Percentiles rank a stretch among this genome's conserved stretches.
Evolutionary conservation across 768 basidiomycete genomes (phyloP).

Genomic region (Rhodosporidiobolus sp.): DNA sequence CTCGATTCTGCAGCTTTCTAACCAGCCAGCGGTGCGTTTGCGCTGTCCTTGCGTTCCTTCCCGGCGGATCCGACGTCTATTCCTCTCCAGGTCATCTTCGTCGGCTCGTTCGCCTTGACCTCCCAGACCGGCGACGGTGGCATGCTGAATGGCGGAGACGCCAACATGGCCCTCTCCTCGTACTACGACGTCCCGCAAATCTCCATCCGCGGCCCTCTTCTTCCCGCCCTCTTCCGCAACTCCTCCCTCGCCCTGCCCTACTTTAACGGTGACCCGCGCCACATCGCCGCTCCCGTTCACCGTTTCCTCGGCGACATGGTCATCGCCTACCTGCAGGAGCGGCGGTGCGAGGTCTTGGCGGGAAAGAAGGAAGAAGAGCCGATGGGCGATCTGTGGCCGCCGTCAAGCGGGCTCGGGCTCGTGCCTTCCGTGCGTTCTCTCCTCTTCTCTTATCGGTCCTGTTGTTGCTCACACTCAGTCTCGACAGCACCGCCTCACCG

Average conservation of each 20-base stretch:
- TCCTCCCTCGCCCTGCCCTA: not conserved
- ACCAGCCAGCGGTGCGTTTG: not conserved
- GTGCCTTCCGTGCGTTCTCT: not conserved
- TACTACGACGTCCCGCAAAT: not conserved
- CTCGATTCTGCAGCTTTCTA: not conserved
- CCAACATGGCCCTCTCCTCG: not conserved
- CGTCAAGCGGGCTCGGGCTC: not conserved
- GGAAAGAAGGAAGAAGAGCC: not conserved
- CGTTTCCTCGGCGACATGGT: not conserved
- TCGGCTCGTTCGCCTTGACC: not conserved
- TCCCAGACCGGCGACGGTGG: not conserved
- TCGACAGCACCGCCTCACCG: slow-evolving; percentile 1
- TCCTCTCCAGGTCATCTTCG: not conserved
- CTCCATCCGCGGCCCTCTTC: not conserved
- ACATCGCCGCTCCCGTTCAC: not conserved
- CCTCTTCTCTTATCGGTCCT: not conserved
- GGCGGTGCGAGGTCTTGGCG: not conserved
- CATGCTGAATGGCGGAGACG: not conserved
- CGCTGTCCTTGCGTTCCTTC: not conserved
- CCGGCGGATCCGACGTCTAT: not conserved
- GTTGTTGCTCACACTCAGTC: not conserved
- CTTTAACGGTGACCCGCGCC: not conserved
- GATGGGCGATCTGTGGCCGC: not conserved
- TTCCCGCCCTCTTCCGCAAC: not conserved
- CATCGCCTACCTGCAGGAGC: not conserved